phyloP scores from a whole-genome alignment of 2,329 filamentous ascomycete species.

The Fusarium sp. region DNA sequence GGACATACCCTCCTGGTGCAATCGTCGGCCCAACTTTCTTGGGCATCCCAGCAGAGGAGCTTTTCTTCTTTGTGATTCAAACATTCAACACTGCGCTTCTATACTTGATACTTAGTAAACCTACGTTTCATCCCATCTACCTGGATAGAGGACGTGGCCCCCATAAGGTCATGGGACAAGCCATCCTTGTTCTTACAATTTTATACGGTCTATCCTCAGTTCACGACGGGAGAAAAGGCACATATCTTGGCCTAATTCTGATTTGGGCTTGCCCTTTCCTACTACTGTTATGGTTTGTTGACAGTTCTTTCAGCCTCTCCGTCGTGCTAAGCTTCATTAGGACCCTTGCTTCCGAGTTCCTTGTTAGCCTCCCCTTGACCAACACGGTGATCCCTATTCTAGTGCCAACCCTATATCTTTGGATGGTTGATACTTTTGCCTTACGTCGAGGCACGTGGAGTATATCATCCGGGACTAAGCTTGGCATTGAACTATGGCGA shows the following conservation, averaged over 20 bases:
- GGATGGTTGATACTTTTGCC: constrained; percentile 77
- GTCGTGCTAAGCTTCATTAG: constrained; percentile 55
- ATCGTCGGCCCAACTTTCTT: constrained; percentile 71
- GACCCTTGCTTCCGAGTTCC: constrained; percentile 71
- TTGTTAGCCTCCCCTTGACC: constrained; percentile 67
- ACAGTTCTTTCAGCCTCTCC: neutral
- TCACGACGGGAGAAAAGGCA: constrained; percentile 61
- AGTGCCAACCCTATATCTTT: constrained; percentile 75
- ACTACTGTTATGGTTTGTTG: constrained; percentile 54
- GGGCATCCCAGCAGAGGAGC: constrained; percentile 75
- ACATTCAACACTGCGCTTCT: constrained; percentile 78
- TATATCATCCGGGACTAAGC: constrained; percentile 74
- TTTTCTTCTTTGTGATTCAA: constrained; percentile 83
- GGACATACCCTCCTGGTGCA: constrained; percentile 75
- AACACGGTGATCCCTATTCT: constrained; percentile 69
- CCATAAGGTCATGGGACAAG: constrained; percentile 59
- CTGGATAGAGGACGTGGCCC: constrained; percentile 44
- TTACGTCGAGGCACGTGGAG: constrained; percentile 77
- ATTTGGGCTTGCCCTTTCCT: constrained; percentile 75
- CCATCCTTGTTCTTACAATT: constrained; percentile 56
- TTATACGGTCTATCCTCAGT: constrained; percentile 55
- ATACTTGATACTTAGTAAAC: constrained; percentile 75
- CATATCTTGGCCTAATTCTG: constrained; percentile 77
- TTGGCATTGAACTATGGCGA: constrained; percentile 70
- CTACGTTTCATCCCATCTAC: constrained; percentile 62